Conservation (phyloP, 768 basidiomycete genomes). For the Inosperma sp. region DNA sequence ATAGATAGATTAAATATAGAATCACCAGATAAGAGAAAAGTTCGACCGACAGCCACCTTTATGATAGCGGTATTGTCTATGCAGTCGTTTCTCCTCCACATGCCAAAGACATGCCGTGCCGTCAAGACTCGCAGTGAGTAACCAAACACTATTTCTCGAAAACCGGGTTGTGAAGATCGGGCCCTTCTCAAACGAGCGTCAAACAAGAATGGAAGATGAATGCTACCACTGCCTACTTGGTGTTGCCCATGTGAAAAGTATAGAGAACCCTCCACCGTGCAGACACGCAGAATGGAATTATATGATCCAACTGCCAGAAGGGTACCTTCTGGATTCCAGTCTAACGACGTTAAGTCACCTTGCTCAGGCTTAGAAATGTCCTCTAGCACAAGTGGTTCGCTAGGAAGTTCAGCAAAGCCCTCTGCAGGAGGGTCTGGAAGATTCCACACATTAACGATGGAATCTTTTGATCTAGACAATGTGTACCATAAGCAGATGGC, state of each 20-base stretch:
- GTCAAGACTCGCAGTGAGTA: slow-evolving; percentile 75
- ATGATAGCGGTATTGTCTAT: slow-evolving; percentile 62
- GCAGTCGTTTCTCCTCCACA: slow-evolving; percentile 52
- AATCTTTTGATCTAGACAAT: slow-evolving; percentile 65
- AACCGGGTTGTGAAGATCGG: slow-evolving; percentile 79
- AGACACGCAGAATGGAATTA: slow-evolving; percentile 67
- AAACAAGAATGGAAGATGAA: slow-evolving; percentile 16
- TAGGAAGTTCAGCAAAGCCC: slow-evolving; percentile 28
- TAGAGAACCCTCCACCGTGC: slow-evolving; percentile 51
- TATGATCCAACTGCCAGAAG: slow-evolving; percentile 76
- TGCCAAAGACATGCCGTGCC: slow-evolving; percentile 78
- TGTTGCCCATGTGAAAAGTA: slow-evolving; percentile 64
- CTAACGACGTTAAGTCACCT: slow-evolving; percentile 69
- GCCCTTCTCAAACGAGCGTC: slow-evolving; percentile 50
- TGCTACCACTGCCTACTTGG: slow-evolving; percentile 42
- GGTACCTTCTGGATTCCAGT: slow-evolving; percentile 73
- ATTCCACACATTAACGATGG: slow-evolving; percentile 69
- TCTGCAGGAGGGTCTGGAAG: slow-evolving; percentile 41
- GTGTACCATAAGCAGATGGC: slow-evolving; percentile 11
- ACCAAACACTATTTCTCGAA: slow-evolving; percentile 66
- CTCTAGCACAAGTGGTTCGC: slow-evolving; percentile 42
- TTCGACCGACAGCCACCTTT: slow-evolving; percentile 43
- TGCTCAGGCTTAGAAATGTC: slow-evolving; percentile 43
- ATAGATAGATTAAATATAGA: neutral
- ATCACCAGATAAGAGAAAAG: slow-evolving; percentile 7